A percentile compares a stretch with the other conserved stretches of the same genome.
These are phyloP conservation scores for Exophiala aquamarina DNA, from an alignment of 2,329 filamentous ascomycete species.

Conservation along the genomic window DNA sequence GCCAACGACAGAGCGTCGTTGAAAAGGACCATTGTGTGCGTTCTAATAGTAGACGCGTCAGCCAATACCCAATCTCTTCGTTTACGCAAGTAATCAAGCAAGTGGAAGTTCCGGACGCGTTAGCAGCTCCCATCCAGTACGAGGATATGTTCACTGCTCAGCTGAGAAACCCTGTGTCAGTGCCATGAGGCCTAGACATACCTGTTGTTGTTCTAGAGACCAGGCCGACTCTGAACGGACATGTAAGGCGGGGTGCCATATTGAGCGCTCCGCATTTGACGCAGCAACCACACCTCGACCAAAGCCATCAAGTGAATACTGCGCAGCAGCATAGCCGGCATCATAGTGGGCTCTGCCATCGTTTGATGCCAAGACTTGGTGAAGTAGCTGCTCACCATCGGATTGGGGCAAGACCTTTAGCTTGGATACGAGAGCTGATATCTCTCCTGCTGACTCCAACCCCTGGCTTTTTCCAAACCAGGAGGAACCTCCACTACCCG, in stretches of 20 bases:
- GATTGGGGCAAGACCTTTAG: background rate
- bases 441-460: background rate
- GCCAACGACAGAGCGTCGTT: background rate
- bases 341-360: background rate
- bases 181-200: background rate
- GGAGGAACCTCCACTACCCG: background rate
- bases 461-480: background rate
- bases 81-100: too few species aligned
- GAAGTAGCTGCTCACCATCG: background rate
- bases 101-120: background rate
- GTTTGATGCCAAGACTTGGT: background rate
- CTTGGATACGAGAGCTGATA: background rate
- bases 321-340: background rate
- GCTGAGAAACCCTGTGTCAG: background rate
- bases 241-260: constrained; percentile 19
- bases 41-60: background rate
- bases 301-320: constrained; percentile 1
- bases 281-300: background rate
- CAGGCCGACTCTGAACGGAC: constrained; percentile 6
- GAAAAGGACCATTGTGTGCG: background rate
- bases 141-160: background rate
- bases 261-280: constrained; percentile 7
- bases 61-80: too few species aligned
- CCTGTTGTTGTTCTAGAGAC: background rate
- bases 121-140: background rate